These are phyloP conservation scores for Hirschfeldia incana DNA, from an alignment of 345 rosid species.

Conservation along the genomic window DNA sequence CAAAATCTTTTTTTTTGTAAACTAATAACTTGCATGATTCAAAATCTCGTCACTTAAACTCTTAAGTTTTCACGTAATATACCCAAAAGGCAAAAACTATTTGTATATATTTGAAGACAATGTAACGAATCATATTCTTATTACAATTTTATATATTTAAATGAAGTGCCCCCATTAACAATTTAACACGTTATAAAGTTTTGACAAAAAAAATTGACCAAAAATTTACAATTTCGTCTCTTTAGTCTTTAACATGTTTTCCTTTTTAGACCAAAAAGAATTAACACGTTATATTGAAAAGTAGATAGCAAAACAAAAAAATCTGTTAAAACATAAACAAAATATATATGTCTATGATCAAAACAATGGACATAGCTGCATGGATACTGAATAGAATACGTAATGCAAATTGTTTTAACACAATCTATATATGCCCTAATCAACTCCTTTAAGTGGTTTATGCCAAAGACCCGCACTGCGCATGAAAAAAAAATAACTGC, in stretches of 20 bases:
- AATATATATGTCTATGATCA: background rate
- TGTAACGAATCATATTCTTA: background rate
- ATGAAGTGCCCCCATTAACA: background rate
- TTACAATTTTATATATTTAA: background rate
- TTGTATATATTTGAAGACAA: background rate
- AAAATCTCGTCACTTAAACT: background rate
- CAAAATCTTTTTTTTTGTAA: background rate
- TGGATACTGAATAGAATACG: background rate
- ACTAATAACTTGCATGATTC: background rate
- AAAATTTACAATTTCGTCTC: no score
- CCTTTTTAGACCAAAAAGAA: no score
- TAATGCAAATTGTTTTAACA: background rate
- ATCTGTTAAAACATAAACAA: background rate
- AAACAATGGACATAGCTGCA: background rate
- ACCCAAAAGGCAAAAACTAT: background rate
- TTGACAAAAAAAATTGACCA: no score
- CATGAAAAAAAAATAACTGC: conserved; percentile 2
- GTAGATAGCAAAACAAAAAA: background rate
- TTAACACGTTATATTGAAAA: background rate
- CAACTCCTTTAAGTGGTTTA: background rate
- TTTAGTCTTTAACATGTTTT: no score
- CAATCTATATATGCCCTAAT: background rate
- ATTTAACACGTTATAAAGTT: background rate
- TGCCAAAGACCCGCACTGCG: background rate
- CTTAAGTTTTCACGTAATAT: background rate